phyloP scores from a whole-genome alignment of 352 stramenopile genomes.

The Saprolegnia diclina region DNA sequence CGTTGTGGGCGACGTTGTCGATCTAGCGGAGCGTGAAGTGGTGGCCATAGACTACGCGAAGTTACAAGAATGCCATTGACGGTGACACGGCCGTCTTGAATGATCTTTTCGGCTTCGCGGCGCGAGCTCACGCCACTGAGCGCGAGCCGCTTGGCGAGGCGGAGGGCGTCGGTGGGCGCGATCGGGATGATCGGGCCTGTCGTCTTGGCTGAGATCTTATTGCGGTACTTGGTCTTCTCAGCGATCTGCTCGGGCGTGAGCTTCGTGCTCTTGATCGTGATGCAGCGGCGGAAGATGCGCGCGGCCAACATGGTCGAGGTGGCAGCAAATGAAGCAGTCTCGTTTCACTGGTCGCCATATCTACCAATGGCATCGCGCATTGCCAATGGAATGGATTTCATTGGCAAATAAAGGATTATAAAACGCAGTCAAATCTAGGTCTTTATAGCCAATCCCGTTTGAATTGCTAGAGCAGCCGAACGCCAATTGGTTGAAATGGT shows the following conservation, averaged over 20 bases:
- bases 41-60: no score
- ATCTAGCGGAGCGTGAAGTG: background rate
- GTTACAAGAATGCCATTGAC: slow-evolving; percentile 64
- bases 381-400: background rate
- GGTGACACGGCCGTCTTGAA: slow-evolving; percentile 57
- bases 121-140: slow-evolving; percentile 75
- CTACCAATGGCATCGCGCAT: background rate
- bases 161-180: slow-evolving; percentile 30
- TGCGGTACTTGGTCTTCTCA: slow-evolving; percentile 20
- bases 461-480: no score
- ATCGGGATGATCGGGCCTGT: slow-evolving; percentile 1
- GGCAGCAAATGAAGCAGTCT: background rate
- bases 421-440: background rate
- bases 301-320: background rate
- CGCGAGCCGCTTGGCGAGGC: slow-evolving; percentile 81
- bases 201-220: background rate
- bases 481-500: no score
- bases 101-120: slow-evolving; percentile 76
- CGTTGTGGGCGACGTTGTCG: slow-evolving; percentile 48
- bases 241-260: slow-evolving; percentile 27
- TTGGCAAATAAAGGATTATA: background rate
- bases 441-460: no score
- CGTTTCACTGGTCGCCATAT: background rate
- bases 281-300: slow-evolving; percentile 5
- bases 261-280: slow-evolving; percentile 35